Percentiles rank a stretch among this genome's conserved stretches.
These are phyloP conservation scores for Yamadazyma sp. DNA, from an alignment of 1,139 yeast species.

Conservation along the genomic window DNA sequence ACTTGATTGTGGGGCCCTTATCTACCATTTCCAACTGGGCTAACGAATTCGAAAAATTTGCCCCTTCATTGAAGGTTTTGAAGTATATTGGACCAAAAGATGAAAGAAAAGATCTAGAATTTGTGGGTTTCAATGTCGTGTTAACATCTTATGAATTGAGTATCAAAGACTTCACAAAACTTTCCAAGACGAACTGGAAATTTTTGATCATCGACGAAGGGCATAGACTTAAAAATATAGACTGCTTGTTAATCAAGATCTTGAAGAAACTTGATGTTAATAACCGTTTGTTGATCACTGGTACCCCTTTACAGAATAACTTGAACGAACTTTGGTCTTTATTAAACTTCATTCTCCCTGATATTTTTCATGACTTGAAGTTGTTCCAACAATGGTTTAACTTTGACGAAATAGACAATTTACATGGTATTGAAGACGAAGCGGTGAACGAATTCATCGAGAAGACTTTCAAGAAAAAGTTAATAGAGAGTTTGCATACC, in stretches of 20 bases:
- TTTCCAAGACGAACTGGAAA: conserved; percentile 65
- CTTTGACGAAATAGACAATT: conserved; percentile 53
- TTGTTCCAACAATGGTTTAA: conserved; percentile 94
- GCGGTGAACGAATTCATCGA: conserved; percentile 48
- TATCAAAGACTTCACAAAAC: conserved; percentile 59
- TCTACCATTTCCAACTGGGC: conserved; percentile 88
- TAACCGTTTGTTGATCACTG: conserved; percentile 79
- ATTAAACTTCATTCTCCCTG: conserved; percentile 85
- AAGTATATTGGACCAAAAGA: conserved; percentile 67
- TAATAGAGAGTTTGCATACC: conserved; percentile 78
- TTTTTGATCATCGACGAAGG: conserved; percentile 95
- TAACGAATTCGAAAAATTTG: conserved; percentile 66
- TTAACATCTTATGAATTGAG: conserved; percentile 84
- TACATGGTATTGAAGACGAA: conserved; percentile 36
- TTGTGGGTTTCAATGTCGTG: conserved; percentile 44
- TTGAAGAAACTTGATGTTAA: conserved; percentile 64
- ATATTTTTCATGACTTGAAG: conserved; percentile 85
- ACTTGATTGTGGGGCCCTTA: conserved; percentile 81
- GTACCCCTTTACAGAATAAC: conserved; percentile 92
- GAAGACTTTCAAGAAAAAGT: conserved; percentile 61
- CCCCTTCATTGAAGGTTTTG: conserved; percentile 67
- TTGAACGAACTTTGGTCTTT: conserved; percentile 88
- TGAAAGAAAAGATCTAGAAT: conserved; percentile 43
- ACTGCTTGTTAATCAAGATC: conserved; percentile 70
- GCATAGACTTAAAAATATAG: conserved; percentile 81